Base-by-base conservation (phyloP, 2,329 filamentous ascomycete species). In the Alternaria rosae region DNA sequence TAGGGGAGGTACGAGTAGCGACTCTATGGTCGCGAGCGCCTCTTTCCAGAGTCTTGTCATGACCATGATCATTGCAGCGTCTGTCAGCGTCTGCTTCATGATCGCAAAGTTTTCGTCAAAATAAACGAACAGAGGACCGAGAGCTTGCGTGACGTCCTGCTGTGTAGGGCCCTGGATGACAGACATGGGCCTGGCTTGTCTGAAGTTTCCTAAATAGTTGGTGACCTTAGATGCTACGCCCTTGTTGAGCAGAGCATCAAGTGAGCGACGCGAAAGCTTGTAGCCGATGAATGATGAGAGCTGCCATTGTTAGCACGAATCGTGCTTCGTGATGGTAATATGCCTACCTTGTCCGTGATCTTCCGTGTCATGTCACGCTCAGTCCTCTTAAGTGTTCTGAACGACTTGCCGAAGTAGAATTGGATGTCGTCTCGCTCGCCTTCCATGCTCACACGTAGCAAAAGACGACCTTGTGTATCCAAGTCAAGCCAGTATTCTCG, bases 1-100 rank as follows among this genome's bases (percentile, higher is more conserved):
- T 10, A 99, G 83, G 8, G 95, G 95, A 17, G 95, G 95, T 4
- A 99, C 94, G 41, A 99, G 86, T 17, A 99, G 85, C 38, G 88
- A 87, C 80, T 99, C 95, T 66, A 98, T 91, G 1, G 94, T 96
- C 70, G 94, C 89, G 15, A 99, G 85, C 1, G 97, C 94, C 79
- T 99, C 95, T 81, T 99, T 99, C 95, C 95, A 99, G 6, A 99
- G 82, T 45, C 95, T 89, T 21, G 93, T 96, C 95, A 99, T 99
- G 71, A 99, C 95, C 77, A 95, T 94, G 71, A 94, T 89, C 94
- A 99, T 97, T n/a, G 95, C 96, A 59, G 93, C 90, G 60, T 93
- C 91, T 1, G 95, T 98, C 59, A 99, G 84, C 0, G 94, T 97
- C 79, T 95, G 89, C 82, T 98, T 97, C 94, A 99, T 97, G 70